phyloP scores from a whole-genome alignment of 176 grass and related monocot species.

The Avena eriantha region DNA sequence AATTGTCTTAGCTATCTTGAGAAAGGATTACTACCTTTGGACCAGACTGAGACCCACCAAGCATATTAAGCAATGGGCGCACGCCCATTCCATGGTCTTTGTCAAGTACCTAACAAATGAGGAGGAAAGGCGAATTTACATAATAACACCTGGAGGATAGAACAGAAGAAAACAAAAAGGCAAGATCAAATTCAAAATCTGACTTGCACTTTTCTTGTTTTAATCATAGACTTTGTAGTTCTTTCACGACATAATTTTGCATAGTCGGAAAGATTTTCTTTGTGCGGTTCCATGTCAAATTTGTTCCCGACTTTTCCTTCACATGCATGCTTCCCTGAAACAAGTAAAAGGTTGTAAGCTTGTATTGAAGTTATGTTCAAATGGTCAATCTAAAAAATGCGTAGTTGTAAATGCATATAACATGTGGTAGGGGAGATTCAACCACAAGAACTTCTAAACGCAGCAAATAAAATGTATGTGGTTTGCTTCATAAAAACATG shows the following conservation, averaged over 20 bases:
- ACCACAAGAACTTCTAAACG: slow-evolving; percentile 23
- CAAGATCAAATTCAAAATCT: neutral
- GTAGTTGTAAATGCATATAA: neutral
- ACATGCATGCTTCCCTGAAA: slow-evolving; percentile 64
- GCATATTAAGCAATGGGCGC: slow-evolving; percentile 80
- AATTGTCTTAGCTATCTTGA: neutral
- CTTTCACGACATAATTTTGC: slow-evolving; percentile 88
- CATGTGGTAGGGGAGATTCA: slow-evolving; percentile 3
- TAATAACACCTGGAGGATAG: neutral
- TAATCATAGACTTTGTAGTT: slow-evolving; percentile 69
- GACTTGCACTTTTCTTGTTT: slow-evolving; percentile 82
- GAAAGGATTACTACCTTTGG: slow-evolving; percentile 51
- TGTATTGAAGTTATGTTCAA: neutral
- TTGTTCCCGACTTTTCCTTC: slow-evolving; percentile 88
- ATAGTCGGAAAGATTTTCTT: slow-evolving; percentile 85
- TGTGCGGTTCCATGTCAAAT: slow-evolving; percentile 93
- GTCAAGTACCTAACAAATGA: slow-evolving; percentile 58
- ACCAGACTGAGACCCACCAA: slow-evolving; percentile 61
- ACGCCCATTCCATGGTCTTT: slow-evolving; percentile 76
- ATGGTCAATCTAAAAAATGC: neutral
- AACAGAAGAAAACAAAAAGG: neutral
- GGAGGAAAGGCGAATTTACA: neutral
- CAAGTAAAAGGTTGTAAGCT: neutral
- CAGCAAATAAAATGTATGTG: neutral
- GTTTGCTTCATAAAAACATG: neutral